Evolutionary conservation across 1,284 basidiomycete genomes (phyloP), one percentile per base, ranked within the genome.

Genomic region (Cutaneotrichosporon sp.): DNA sequence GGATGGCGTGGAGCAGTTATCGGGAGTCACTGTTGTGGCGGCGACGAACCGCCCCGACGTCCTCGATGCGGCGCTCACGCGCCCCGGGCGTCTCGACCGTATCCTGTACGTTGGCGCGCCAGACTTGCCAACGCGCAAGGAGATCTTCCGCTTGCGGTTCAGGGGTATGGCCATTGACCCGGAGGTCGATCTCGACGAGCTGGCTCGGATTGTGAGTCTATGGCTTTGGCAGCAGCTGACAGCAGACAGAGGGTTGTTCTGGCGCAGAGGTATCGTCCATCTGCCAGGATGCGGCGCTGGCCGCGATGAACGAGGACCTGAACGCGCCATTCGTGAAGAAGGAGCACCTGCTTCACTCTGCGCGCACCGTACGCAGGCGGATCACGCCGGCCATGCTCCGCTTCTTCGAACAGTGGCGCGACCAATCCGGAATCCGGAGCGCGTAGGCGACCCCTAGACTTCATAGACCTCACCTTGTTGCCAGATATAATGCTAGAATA

Each of bases 11-110:
- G 90, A 97, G 73, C 88, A 91, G 72, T 79, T 97, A 19, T 79
- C 87, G 4, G 90, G 92, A 1, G 96, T 98, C 14, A 91, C 91
- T 0, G 84, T 98, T 32, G 83, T 99, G 4, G 96, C 92, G 1
- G 96, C 96, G 0, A 98, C 96, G 5, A 98, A 99, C 70, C 78
- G 93, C 48, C 96, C 96, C 1, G 91, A 97, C 56, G 83, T 86
- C 16, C 86, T 99, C 31, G 96, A 98, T 68, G 82, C 91, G 12
- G 96, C 96, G 0, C 74, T 98, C 31, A 88, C 97, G 82, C 84
- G 96, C 8, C 93, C 96, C 6, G 96, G 96, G 22, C 81, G 96
- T 25, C 78, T 99, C n/a, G 96, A 98, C 73, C 83, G 92, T 20
- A 88, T 97, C 44, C 75, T 99, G 6, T 98, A 92, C 70, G 90